Percentiles rank a stretch among this genome's conserved stretches.
phyloP scores from a whole-genome alignment of 495 filamentous ascomycete species.

The Penicillium samsonianum region DNA sequence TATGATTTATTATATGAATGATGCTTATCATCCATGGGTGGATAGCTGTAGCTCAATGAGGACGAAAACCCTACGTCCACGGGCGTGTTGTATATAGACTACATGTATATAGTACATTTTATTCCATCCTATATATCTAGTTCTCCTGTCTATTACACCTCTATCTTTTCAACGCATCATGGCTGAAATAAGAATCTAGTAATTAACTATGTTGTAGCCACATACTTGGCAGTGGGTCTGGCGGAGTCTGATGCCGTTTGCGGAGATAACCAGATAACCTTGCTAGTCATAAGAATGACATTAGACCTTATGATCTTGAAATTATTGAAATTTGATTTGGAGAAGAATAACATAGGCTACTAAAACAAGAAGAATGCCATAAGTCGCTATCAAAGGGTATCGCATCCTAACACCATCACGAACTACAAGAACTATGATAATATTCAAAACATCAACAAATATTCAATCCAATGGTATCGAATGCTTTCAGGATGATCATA shows the following conservation, averaged over 20 bases:
- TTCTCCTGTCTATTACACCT: too few species aligned
- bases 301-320: background rate
- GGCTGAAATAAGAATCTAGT: background rate
- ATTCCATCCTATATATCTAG: background rate
- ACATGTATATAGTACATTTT: too few species aligned
- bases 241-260: background rate
- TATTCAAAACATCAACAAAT: background rate
- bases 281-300: background rate
- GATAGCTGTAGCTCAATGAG: too few species aligned
- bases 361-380: background rate
- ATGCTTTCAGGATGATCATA: background rate
- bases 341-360: too few species aligned
- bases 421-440: background rate
- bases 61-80: too few species aligned
- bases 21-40: too few species aligned
- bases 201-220: background rate
- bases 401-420: background rate
- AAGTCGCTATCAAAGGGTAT: background rate
- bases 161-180: too few species aligned
- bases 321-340: too few species aligned
- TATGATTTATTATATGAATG: too few species aligned
- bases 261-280: background rate
- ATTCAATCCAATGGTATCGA: background rate
- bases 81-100: too few species aligned
- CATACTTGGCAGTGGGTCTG: background rate